Base-by-base conservation (phyloP, 2,329 filamentous ascomycete genomes). In the Ophidiomyces ophidiicola region DNA sequence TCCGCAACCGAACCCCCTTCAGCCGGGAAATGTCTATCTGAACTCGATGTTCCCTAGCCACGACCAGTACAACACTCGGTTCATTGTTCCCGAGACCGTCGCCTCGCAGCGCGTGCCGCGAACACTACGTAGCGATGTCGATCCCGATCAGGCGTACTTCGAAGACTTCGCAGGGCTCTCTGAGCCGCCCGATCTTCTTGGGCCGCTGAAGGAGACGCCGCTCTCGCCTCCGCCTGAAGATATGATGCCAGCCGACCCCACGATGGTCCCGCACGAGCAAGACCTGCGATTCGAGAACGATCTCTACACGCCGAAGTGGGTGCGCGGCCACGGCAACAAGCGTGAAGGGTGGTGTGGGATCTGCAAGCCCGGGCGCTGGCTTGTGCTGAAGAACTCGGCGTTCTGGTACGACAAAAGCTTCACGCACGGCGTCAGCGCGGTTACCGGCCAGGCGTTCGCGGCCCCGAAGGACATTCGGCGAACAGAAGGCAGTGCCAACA, bases 331-430 rank as follows among this genome's bases (percentile, higher is more conserved):
- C 46, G 83, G 84, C 18, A 86, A 86, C 62, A 86, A 87, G 66
- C 78, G 84, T 29, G 83, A 88, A 58, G 84, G 84, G 3, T 93
- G 84, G 83, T 92, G 84, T 52, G 82, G 83, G 15, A 82, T 88
- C 50, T 92, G 84, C 67, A 87, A 86, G 57, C 80, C 82, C 2
- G 82, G 82, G 2, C 71, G 82, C 35, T 92, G 85, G 85, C 72
- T 88, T 39, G 82, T 87, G 11, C 67, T 93, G 43, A 92, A 90
- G 66, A 90, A 92, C 62, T 87, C 81, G 40, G 84, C 84, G 5
- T 93, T 84, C 58, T 92, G 85, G 84, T 92, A 92, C 59, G 84
- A 92, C 65, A 88, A 90, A 67, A 83, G 80, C 42, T 92, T 90
- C 58, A 84, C 81, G 2, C 85, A 92, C 54, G 84, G 84, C 35